phyloP scores from a whole-genome alignment of 768 basidiomycete genomes.

The Gautieria morchelliformis region DNA sequence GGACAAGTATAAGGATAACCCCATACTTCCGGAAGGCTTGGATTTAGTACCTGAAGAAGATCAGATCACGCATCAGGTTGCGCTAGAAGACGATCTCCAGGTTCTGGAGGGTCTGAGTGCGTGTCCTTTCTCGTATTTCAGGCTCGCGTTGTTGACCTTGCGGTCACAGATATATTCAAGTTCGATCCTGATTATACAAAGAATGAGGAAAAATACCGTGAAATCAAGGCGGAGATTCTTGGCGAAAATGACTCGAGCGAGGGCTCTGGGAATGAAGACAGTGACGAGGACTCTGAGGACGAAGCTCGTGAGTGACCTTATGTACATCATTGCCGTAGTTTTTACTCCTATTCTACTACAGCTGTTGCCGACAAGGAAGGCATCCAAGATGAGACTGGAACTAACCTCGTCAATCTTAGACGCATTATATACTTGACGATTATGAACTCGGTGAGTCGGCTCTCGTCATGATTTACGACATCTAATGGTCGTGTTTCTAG shows the following conservation, averaged over 20 bases:
- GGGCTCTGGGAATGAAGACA: slow-evolving; percentile 47
- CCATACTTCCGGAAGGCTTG: slow-evolving; percentile 84
- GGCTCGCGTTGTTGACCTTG: slow-evolving; percentile 7
- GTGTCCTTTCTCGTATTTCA: slow-evolving; percentile 22
- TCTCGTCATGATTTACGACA: background rate
- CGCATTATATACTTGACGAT: slow-evolving; percentile 94
- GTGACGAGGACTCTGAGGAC: slow-evolving; percentile 51
- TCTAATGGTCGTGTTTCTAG: slow-evolving; percentile 11
- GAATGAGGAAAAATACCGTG: slow-evolving; percentile 89
- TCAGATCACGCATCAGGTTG: slow-evolving; percentile 90
- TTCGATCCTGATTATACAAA: slow-evolving; percentile 77
- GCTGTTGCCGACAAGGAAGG: slow-evolving; percentile 74
- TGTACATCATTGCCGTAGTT: background rate
- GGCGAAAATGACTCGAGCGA: slow-evolving; percentile 73
- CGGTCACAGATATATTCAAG: slow-evolving; percentile 76
- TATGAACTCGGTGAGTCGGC: slow-evolving; percentile 69
- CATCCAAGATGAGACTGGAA: slow-evolving; percentile 91
- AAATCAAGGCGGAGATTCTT: slow-evolving; percentile 88
- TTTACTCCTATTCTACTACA: slow-evolving; percentile 19
- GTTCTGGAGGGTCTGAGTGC: slow-evolving; percentile 90
- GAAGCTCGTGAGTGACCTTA: slow-evolving; percentile 32
- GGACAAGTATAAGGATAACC: slow-evolving; percentile 99
- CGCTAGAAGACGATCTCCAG: slow-evolving; percentile 86
- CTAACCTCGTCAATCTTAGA: slow-evolving; percentile 90
- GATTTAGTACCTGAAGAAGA: slow-evolving; percentile 98